Conservation (phyloP, 176 grass and related monocot species). For the Guadua angustifolia region DNA sequence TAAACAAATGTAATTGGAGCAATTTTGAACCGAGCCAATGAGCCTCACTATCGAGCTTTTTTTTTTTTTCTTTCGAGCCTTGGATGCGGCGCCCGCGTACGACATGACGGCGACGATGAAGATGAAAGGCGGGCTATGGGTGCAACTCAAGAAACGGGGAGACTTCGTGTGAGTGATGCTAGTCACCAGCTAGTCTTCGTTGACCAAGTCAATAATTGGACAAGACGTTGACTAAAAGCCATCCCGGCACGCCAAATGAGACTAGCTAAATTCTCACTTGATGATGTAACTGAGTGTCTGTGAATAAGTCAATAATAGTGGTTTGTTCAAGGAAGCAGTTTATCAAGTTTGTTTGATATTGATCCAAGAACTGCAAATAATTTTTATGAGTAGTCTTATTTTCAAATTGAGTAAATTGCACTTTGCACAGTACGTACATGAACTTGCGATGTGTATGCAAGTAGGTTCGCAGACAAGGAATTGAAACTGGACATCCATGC, state of each 20-base stretch:
- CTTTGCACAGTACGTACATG: too few species aligned
- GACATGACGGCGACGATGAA: slow-evolving; percentile 58
- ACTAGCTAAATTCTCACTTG: background rate
- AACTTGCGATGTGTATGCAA: too few species aligned
- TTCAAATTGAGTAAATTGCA: too few species aligned
- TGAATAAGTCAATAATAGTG: background rate
- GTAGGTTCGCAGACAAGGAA: too few species aligned
- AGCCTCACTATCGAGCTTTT: too few species aligned
- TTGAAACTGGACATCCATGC: too few species aligned
- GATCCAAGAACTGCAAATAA: too few species aligned
- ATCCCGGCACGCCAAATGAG: background rate
- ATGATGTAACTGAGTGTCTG: background rate
- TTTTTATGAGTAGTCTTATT: too few species aligned
- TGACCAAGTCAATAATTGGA: background rate
- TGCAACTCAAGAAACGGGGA: slow-evolving; percentile 40
- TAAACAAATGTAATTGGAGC: too few species aligned
- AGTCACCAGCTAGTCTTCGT: background rate
- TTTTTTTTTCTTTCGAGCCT: too few species aligned
- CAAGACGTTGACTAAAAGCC: background rate
- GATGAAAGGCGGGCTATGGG: slow-evolving; percentile 57
- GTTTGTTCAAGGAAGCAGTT: background rate
- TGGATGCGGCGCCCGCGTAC: slow-evolving; percentile 46
- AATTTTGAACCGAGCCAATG: too few species aligned
- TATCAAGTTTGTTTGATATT: too few species aligned
- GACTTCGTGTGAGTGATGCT: background rate